A percentile compares a stretch with the other conserved stretches of the same genome.
phyloP scores from a whole-genome alignment of 352 stramenopile species.

The Pythium volutum region DNA sequence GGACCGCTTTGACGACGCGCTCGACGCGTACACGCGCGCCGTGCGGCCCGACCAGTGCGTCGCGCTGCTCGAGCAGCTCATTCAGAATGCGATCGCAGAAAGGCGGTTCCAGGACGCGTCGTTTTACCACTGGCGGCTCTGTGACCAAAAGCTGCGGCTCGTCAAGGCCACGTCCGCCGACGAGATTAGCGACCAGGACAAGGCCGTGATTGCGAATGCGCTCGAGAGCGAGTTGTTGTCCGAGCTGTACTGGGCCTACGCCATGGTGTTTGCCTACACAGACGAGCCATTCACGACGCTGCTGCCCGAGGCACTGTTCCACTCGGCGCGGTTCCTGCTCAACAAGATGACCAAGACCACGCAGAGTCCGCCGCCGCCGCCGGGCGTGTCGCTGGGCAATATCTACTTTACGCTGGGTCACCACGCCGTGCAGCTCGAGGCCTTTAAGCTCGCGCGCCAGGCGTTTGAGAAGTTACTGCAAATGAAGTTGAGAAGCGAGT shows the following conservation, averaged over 20 bases:
- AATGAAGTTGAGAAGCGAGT: constrained; percentile 84
- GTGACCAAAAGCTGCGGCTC: constrained; percentile 71
- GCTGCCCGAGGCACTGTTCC: constrained; percentile 90
- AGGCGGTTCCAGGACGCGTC: constrained; percentile 87
- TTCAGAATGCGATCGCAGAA: constrained; percentile 87
- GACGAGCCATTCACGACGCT: constrained; percentile 94
- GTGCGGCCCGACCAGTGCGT: constrained; percentile 81
- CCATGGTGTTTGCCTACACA: constrained; percentile 91
- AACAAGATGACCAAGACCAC: constrained; percentile 78
- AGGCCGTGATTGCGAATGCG: constrained; percentile 34
- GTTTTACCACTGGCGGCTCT: constrained; percentile 93
- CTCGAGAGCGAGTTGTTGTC: constrained; percentile 73
- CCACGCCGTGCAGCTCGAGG: constrained; percentile 86
- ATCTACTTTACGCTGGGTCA: constrained; percentile 95
- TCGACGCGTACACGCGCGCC: constrained; percentile 87
- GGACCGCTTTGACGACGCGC: constrained; percentile 91
- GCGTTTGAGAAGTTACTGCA: constrained; percentile 92
- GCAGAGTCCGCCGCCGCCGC: constrained; percentile 47
- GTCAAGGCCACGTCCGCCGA: constrained; percentile 18
- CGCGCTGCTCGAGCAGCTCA: constrained; percentile 84
- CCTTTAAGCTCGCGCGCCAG: constrained; percentile 91
- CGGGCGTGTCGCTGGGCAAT: constrained; percentile 87
- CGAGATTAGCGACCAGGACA: constrained; percentile 29
- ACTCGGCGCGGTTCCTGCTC: constrained; percentile 90
- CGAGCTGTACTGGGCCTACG: constrained; percentile 93